Evolutionary conservation across 768 basidiomycete species (phyloP).

Genomic region (Fomitopsis serialis): DNA sequence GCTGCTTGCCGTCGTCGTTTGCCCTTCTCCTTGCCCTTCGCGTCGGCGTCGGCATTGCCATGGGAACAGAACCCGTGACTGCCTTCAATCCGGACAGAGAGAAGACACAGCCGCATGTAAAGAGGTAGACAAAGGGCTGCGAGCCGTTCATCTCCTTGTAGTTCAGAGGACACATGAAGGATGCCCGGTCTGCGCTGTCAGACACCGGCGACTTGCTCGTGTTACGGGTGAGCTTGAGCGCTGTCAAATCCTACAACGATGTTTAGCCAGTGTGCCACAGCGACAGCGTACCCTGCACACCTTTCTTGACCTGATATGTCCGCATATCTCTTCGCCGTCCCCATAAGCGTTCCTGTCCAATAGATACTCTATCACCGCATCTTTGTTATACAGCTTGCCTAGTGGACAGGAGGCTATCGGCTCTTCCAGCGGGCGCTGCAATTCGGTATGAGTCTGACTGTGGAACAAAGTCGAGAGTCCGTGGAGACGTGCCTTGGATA

Average conservation of each 20-base stretch:
- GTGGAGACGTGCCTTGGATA: constrained; percentile 72
- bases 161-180: constrained; percentile 88
- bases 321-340: constrained; percentile 89
- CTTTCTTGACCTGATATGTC: constrained; percentile 87
- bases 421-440: constrained; percentile 77
- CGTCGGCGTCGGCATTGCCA: constrained; percentile 17
- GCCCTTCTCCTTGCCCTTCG: constrained; percentile 25
- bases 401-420: constrained; percentile 90
- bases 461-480: not conserved
- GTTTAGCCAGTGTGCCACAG: not conserved
- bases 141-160: constrained; percentile 93
- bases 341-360: constrained; percentile 81
- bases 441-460: not conserved
- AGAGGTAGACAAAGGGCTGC: constrained; percentile 84
- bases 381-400: constrained; percentile 96
- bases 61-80: constrained; percentile 36
- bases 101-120: constrained; percentile 87
- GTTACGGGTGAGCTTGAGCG: constrained; percentile 76
- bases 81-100: constrained; percentile 78
- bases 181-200: constrained; percentile 44
- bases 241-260: constrained; percentile 70
- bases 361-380: constrained; percentile 86
- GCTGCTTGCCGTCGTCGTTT: constrained; percentile 24
- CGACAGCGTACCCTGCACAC: constrained; percentile 37
- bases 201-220: constrained; percentile 32